Evolutionary conservation across 257 asterid genomes (phyloP).

Genomic region (Hygrophila difformis): DNA sequence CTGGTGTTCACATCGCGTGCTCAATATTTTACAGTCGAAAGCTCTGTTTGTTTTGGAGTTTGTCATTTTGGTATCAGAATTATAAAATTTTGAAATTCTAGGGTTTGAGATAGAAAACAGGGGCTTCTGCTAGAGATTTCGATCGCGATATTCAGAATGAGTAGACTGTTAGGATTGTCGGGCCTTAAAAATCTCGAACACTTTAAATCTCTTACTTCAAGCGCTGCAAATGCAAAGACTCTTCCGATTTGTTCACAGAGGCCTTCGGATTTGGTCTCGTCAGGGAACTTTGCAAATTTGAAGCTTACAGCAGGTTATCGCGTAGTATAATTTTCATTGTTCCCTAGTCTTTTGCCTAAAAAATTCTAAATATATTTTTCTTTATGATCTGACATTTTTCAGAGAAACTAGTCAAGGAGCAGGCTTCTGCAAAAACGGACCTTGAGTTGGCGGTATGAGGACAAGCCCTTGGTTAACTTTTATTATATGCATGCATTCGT

Average conservation of each 20-base stretch:
- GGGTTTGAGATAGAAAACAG: conserved; percentile 8
- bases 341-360: too few relatives aligned
- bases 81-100: conserved; percentile 1
- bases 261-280: conserved; percentile 41
- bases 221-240: conserved; percentile 35
- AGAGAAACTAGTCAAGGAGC: conserved; percentile 94
- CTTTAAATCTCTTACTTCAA: conserved; percentile 36
- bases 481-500: too few relatives aligned
- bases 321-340: neutral
- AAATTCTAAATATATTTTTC: too few relatives aligned
- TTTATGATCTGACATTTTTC: conserved; percentile 10
- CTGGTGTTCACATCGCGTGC: conserved; percentile 9
- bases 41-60: neutral
- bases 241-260: conserved; percentile 33
- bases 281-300: conserved; percentile 76
- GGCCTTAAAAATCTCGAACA: conserved; percentile 64
- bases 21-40: conserved; percentile 5
- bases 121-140: conserved; percentile 14
- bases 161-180: conserved; percentile 54
- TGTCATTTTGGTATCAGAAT: neutral
- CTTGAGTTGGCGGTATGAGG: conserved; percentile 87
- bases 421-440: conserved; percentile 84
- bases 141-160: conserved; percentile 42
- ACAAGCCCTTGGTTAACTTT: too few relatives aligned
- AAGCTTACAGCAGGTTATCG: conserved; percentile 79